Conservation (phyloP, 306 rosid species). For the Ziziphus jujuba region DNA sequence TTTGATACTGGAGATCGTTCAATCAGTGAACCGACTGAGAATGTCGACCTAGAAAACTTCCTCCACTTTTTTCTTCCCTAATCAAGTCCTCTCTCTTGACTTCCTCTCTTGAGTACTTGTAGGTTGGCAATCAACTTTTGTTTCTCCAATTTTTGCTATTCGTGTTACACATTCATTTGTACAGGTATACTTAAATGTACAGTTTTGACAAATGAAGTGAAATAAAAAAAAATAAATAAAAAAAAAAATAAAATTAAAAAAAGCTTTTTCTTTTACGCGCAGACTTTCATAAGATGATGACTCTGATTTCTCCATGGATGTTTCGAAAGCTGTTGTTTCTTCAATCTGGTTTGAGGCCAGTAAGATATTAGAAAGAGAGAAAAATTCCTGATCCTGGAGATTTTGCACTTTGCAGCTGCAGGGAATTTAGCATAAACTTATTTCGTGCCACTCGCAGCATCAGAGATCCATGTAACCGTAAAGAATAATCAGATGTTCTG, state of each 20-base stretch:
- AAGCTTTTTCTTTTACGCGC: neutral
- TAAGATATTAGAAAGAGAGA: too few relatives aligned
- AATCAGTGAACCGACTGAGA: neutral
- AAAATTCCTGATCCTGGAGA: too few relatives aligned
- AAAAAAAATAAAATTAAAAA: too few relatives aligned
- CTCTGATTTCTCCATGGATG: neutral
- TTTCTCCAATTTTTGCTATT: conserved; percentile 4
- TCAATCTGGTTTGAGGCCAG: too few relatives aligned
- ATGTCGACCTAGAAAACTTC: conserved; percentile 15
- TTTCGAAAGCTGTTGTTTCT: neutral
- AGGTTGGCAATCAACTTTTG: conserved; percentile 13
- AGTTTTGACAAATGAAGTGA: conserved; percentile 1
- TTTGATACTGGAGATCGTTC: neutral
- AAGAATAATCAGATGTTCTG: neutral
- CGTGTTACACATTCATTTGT: conserved; percentile 14
- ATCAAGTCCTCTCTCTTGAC: too few relatives aligned
- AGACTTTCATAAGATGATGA: neutral
- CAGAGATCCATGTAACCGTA: too few relatives aligned
- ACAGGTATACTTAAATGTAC: conserved; percentile 9
- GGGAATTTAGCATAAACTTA: too few relatives aligned
- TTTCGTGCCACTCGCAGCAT: too few relatives aligned
- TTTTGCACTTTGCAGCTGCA: too few relatives aligned
- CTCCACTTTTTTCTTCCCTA: neutral
- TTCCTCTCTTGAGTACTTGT: neutral
- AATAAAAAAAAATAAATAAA: too few relatives aligned